A percentile compares a stretch with the other conserved stretches of the same genome.
Evolutionary conservation across 2,329 filamentous ascomycete species (phyloP).

Genomic region (Pseudogymnoascus sp.): DNA sequence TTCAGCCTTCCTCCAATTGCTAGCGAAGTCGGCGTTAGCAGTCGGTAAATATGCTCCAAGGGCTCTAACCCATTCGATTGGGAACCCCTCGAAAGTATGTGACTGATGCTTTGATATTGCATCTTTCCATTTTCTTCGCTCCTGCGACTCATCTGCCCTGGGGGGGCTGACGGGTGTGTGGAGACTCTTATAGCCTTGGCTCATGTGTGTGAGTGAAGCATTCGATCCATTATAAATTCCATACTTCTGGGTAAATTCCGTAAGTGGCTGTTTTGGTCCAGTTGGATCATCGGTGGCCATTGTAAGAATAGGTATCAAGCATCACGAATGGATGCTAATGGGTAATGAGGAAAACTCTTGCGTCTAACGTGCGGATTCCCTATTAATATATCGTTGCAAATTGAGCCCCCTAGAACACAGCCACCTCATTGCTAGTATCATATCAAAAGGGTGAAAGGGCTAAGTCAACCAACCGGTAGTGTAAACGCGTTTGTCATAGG

Average conservation of each 20-base stretch:
- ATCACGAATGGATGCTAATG: neutral
- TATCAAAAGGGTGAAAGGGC: neutral
- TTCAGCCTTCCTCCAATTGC: neutral
- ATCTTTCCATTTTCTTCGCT: neutral
- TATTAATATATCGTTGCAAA: neutral
- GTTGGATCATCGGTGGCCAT: neutral
- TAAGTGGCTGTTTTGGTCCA: neutral
- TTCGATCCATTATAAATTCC: neutral
- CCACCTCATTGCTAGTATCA: neutral
- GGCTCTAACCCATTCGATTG: neutral
- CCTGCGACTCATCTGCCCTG: neutral
- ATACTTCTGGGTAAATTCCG: neutral
- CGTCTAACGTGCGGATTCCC: neutral
- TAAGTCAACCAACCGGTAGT: too few relatives aligned
- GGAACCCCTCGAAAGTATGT: neutral
- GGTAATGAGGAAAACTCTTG: neutral
- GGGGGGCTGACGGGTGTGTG: neutral
- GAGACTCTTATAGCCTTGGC: neutral
- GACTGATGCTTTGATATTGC: too few relatives aligned
- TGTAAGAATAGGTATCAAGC: neutral
- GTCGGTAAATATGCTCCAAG: neutral
- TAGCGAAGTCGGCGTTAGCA: neutral
- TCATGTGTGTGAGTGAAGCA: neutral
- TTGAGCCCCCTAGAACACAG: neutral
- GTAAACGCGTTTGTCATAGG: neutral